These are phyloP conservation scores for Botrytis fragariae DNA, from an alignment of 2,329 filamentous ascomycete species.

Conservation along the genomic window DNA sequence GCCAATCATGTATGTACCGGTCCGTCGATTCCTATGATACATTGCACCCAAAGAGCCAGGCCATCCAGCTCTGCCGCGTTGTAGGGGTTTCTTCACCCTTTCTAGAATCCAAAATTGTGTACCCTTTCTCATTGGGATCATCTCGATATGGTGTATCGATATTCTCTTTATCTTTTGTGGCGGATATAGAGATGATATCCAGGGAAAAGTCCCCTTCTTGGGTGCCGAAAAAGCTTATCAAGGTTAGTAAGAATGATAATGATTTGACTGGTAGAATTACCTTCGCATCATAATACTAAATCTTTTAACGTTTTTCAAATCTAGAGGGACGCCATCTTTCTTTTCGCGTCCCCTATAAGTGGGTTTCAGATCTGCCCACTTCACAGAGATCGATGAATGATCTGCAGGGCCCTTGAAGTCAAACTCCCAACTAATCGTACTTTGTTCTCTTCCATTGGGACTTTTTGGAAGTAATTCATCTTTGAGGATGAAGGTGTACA, in stretches of 20 bases:
- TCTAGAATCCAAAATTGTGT: background rate
- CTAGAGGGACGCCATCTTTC: constrained; percentile 57
- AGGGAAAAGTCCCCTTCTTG: constrained; percentile 68
- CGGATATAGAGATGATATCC: constrained; percentile 54
- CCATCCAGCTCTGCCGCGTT: constrained; percentile 19
- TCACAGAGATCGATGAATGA: constrained; percentile 50
- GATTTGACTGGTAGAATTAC: constrained; percentile 45
- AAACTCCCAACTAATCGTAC: constrained; percentile 71
- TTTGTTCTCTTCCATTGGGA: constrained; percentile 67
- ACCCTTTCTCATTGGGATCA: constrained; percentile 20
- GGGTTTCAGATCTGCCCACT: constrained; percentile 64
- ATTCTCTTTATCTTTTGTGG: constrained; percentile 35
- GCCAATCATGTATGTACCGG: constrained; percentile 7
- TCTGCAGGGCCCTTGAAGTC: constrained; percentile 53
- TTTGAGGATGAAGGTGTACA: constrained; percentile 74
- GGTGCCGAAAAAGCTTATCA: constrained; percentile 67
- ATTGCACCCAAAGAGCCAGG: constrained; percentile 21
- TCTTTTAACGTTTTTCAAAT: constrained; percentile 59
- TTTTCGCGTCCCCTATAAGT: constrained; percentile 71
- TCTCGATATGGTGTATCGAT: constrained; percentile 26
- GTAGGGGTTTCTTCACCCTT: background rate
- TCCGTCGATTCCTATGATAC: constrained; percentile 14
- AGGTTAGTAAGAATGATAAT: constrained; percentile 24
- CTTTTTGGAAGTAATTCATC: constrained; percentile 59
- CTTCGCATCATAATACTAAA: constrained; percentile 80